These are phyloP conservation scores for Bretziella fagacearum DNA, from an alignment of 2,329 filamentous ascomycete genomes.

Conservation along the genomic window DNA sequence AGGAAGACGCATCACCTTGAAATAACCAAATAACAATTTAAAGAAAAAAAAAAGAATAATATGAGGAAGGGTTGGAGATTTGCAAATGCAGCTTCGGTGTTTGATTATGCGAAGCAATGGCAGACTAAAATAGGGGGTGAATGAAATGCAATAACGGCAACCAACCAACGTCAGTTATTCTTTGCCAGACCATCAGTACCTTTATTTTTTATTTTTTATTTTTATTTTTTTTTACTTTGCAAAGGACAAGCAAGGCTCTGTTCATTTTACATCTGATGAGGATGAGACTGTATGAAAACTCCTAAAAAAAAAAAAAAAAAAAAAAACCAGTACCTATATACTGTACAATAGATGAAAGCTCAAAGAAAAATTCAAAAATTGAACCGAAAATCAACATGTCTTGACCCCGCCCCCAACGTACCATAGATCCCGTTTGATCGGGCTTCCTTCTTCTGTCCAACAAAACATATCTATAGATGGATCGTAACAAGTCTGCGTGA, in stretches of 20 bases:
- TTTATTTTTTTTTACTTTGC: neutral
- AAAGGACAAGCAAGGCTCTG: neutral
- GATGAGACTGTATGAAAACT: no score
- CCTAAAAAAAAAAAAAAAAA: no score
- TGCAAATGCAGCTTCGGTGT: no score
- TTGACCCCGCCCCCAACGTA: neutral
- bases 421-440: neutral
- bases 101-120: neutral
- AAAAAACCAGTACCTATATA: no score
- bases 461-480: neutral
- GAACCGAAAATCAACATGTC: neutral
- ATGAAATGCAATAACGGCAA: neutral
- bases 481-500: neutral
- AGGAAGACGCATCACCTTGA: no score
- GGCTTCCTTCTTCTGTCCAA: neutral
- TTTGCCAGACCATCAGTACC: neutral
- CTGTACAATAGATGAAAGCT: no score
- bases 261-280: no score
- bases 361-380: no score
- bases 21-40: no score
- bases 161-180: neutral
- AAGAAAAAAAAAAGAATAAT: no score
- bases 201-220: neutral
- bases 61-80: neutral
- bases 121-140: constrained; percentile 1